A percentile compares a stretch with the other conserved stretches of the same genome.
Conservation (phyloP, 2,329 filamentous ascomycete species). For the Pleoardoris graminearum region DNA sequence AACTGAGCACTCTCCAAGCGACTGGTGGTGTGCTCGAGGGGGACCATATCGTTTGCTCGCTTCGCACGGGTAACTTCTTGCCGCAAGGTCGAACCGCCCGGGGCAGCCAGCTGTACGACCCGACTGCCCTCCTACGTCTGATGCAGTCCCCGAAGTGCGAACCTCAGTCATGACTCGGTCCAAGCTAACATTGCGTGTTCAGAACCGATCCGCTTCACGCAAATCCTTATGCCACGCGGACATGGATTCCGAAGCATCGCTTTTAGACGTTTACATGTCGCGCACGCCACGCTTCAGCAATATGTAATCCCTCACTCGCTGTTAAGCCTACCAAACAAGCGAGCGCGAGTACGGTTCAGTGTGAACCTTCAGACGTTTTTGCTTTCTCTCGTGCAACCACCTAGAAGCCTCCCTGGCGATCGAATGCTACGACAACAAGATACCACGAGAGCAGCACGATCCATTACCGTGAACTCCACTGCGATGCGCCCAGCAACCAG, state of each 20-base stretch:
- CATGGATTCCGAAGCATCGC: not conserved
- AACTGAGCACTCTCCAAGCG: not conserved
- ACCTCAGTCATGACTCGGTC: not conserved
- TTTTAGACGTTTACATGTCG: no score
- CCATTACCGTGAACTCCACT: not conserved
- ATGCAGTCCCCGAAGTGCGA: not conserved
- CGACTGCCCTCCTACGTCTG: not conserved
- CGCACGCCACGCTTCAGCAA: not conserved
- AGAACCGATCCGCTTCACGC: not conserved
- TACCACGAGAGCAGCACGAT: not conserved
- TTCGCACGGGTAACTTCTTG: not conserved
- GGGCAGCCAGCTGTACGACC: no score
- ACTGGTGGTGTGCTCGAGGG: not conserved
- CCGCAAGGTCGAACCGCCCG: constrained; percentile 2
- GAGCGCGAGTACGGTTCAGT: not conserved
- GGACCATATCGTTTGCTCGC: constrained; percentile 3
- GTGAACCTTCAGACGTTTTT: not conserved
- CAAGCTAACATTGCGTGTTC: not conserved
- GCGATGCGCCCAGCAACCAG: not conserved
- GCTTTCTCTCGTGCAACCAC: not conserved
- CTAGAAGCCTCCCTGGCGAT: not conserved
- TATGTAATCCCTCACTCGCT: constrained; percentile 2
- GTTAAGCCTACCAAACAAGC: not conserved
- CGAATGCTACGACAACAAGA: not conserved
- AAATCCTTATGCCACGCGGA: not conserved